phyloP scores from a whole-genome alignment of 2,329 filamentous ascomycete genomes.

The Phoma sp. region DNA sequence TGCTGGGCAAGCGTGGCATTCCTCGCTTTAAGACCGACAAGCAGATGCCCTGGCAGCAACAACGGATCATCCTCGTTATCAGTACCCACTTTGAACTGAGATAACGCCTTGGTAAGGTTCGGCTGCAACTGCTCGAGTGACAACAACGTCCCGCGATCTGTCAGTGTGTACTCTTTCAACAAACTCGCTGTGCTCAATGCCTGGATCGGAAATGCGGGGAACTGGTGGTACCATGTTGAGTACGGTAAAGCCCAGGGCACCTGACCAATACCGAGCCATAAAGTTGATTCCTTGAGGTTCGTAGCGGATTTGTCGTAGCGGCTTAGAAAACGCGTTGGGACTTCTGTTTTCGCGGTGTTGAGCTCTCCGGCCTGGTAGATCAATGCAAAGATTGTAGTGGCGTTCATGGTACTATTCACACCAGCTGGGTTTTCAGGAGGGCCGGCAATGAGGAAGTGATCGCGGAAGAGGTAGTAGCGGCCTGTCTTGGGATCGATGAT shows the following conservation, averaged over 20 bases:
- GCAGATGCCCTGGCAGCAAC: constrained; percentile 55
- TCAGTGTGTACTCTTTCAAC: constrained; percentile 57
- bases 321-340: constrained; percentile 53
- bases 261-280: constrained; percentile 58
- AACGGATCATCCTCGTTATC: constrained; percentile 50
- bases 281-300: constrained; percentile 57
- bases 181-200: constrained; percentile 53
- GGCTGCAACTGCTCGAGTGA: constrained; percentile 39
- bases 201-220: constrained; percentile 55
- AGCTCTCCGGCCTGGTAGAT: constrained; percentile 47
- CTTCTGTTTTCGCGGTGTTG: constrained; percentile 34
- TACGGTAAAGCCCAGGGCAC: constrained; percentile 56
- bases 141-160: constrained; percentile 56
- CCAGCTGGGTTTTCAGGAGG: constrained; percentile 47
- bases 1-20: constrained; percentile 45
- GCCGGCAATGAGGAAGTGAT: constrained; percentile 58
- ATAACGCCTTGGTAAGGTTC: constrained; percentile 44
- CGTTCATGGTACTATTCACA: constrained; percentile 39
- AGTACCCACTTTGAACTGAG: constrained; percentile 49
- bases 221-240: constrained; percentile 59
- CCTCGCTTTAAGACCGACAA: constrained; percentile 48
- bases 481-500: constrained; percentile 35
- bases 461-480: constrained; percentile 56
- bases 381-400: constrained; percentile 45
- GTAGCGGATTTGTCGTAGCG: constrained; percentile 60